Percentiles rank a stretch among this genome's conserved stretches.
Evolutionary conservation across 257 asterid species (phyloP).

Genomic region (Solanum pimpinellifolium): DNA sequence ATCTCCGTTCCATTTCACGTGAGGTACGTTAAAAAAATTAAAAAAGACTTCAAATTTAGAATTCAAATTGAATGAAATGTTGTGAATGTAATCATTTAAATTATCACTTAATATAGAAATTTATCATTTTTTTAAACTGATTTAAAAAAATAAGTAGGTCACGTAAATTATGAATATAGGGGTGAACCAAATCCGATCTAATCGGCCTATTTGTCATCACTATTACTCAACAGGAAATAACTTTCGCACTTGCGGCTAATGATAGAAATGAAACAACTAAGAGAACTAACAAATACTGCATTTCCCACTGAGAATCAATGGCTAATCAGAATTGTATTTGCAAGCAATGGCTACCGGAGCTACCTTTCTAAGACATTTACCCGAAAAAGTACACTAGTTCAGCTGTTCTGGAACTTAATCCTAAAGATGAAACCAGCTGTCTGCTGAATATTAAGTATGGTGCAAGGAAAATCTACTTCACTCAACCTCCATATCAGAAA

Average conservation of each 20-base stretch:
- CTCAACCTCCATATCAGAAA: conserved; percentile 69
- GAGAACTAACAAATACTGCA: not conserved
- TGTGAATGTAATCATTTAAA: too few relatives aligned
- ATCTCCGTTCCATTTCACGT: too few relatives aligned
- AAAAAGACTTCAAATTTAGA: too few relatives aligned
- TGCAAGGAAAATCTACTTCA: not conserved
- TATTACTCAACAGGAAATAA: not conserved
- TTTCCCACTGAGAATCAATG: not conserved
- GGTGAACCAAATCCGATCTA: not conserved
- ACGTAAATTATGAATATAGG: too few relatives aligned
- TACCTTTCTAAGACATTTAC: not conserved
- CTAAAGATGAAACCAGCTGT: not conserved
- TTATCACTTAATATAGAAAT: too few relatives aligned
- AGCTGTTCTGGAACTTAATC: not conserved
- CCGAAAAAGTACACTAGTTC: not conserved
- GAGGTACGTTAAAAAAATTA: too few relatives aligned
- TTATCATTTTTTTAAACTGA: too few relatives aligned
- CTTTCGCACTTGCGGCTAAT: not conserved
- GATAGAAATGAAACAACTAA: not conserved
- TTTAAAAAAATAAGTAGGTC: too few relatives aligned
- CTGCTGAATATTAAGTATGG: not conserved
- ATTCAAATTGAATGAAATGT: too few relatives aligned
- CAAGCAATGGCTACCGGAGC: not conserved
- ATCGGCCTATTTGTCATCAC: not conserved
- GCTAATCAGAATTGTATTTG: not conserved